Evolutionary conservation across 176 grass and related monocot genomes (phyloP), one percentile per base, ranked within the genome.

Genomic region (Bothriochloa decipiens): DNA sequence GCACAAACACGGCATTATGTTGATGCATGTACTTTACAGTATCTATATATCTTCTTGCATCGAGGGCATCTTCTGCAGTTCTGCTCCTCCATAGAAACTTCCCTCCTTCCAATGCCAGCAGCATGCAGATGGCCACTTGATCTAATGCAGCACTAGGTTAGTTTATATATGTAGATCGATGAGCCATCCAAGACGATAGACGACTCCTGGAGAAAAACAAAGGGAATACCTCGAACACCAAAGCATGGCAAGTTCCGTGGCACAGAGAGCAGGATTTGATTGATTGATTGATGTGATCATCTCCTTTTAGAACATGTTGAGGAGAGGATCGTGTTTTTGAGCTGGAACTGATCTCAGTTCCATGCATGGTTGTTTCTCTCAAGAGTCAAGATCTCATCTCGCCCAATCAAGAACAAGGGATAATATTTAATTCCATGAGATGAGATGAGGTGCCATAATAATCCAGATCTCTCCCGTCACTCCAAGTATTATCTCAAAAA

Each of bases 11-110:
- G 79, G 68, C 14, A 85, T 75, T 69, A 68, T 35, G 36, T 57
- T 6, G 3, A 39, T 75, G 72, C 65, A 40, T 60, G 76, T 80
- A 75, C 50, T 49, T 63, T 43, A 64, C 60, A 66, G 57, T 14
- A 84, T 69, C 65, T 52, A 71, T n/a, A n/a, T n/a, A n/a, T 82
- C 55, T 71, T 58, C 72, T 72, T 66, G 22, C 60, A 57, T 62
- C 83, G 73, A 90, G 83, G 33, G 78, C 78, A 82, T 75, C 88
- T 89, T 82, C 43, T n/a, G n/a, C n/a, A n/a, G n/a, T n/a, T n/a
- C n/a, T 82, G 79, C 78, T 61, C 46, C 65, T 65, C 78, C 62
- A 69, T 69, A 74, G 77, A 89, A 85, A 75, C 77, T 81, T 85
- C 87, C 62, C 77, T 55, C 43, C 52, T 5, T 81, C 70, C 77